Conservation (phyloP, 495 filamentous ascomycete species). For the Xylaria flabelliformis region DNA sequence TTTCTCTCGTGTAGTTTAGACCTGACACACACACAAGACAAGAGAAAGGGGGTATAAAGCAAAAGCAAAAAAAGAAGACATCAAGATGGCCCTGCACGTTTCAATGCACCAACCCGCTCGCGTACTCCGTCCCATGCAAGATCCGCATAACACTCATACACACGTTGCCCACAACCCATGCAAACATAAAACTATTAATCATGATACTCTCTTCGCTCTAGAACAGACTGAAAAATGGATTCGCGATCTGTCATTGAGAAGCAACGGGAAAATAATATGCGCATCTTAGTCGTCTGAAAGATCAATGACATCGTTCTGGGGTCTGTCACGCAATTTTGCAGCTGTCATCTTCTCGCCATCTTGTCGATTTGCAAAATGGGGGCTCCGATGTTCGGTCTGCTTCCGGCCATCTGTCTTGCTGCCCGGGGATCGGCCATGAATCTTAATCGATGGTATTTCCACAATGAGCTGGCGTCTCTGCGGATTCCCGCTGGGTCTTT, state of each 20-base stretch:
- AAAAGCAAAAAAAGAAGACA: neutral
- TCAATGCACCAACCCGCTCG: constrained; percentile 9
- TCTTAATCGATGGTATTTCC: constrained; percentile 8
- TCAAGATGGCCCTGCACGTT: neutral
- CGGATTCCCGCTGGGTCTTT: neutral
- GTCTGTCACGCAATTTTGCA: constrained; percentile 9
- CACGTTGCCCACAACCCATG: neutral
- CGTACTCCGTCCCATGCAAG: constrained; percentile 22
- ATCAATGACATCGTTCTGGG: constrained; percentile 21
- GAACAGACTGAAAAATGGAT: neutral
- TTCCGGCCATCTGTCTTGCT: neutral
- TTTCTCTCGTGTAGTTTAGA: constrained; percentile 6
- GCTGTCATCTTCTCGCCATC: constrained; percentile 10
- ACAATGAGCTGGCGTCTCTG: neutral
- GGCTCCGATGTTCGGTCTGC: constrained; percentile 9
- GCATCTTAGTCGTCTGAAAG: constrained; percentile 19
- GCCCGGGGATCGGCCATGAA: neutral
- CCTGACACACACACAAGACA: neutral
- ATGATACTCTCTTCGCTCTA: neutral
- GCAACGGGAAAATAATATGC: neutral
- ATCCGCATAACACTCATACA: neutral
- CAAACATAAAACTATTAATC: constrained; percentile 8
- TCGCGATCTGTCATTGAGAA: neutral
- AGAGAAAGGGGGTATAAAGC: constrained; percentile 24
- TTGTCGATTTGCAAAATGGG: constrained; percentile 4